Evolutionary conservation across 371 early-diverging fungal species (phyloP).

Genomic region (Mucor racemosus): DNA sequence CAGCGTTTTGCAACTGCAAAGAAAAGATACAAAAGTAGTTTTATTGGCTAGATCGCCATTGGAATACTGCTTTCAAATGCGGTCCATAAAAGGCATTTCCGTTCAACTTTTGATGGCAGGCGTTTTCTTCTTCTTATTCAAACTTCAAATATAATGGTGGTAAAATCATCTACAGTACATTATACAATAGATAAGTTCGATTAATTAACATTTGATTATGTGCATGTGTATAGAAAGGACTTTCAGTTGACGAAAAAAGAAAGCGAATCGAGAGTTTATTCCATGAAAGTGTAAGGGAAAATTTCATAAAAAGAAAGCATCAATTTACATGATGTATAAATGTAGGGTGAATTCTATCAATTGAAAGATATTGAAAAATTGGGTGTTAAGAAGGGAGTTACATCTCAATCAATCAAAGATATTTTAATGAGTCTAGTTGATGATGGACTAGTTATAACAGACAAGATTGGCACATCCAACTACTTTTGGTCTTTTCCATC

Average conservation of each 20-base stretch:
- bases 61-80: too few species aligned
- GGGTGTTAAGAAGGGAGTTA: constrained; percentile 91
- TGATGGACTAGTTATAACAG: constrained; percentile 85
- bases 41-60: too few species aligned
- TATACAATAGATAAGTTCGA: too few species aligned
- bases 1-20: too few species aligned
- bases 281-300: constrained; percentile 71
- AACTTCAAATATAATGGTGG: too few species aligned
- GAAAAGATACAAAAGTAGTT: too few species aligned
- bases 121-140: too few species aligned
- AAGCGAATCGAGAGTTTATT: constrained; percentile 76
- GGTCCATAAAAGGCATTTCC: too few species aligned
- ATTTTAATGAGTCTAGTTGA: constrained; percentile 89
- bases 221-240: constrained; percentile 37
- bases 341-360: constrained; percentile 70
- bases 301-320: background rate
- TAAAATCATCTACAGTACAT: too few species aligned
- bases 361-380: constrained; percentile 93
- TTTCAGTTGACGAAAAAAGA: constrained; percentile 83
- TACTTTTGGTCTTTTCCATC: constrained; percentile 95
- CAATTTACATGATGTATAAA: background rate
- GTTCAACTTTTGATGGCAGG: too few species aligned
- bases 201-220: too few species aligned
- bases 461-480: constrained; percentile 93
- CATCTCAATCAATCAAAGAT: constrained; percentile 88